Conservation (phyloP, 1,284 basidiomycete genomes). For the Fomitopsis betulina region DNA sequence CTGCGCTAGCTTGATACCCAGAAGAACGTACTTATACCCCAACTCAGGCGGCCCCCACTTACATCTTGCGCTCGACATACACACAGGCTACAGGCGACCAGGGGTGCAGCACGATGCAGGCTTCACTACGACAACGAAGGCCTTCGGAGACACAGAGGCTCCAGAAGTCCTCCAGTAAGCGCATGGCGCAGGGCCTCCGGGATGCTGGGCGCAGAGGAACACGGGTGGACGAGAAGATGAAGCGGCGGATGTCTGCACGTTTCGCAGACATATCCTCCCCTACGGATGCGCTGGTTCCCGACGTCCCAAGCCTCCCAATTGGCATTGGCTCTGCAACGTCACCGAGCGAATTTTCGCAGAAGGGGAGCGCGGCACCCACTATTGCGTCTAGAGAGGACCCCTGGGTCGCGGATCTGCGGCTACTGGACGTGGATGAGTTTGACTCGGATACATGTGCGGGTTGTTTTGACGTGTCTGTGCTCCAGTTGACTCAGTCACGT, state of each 20-base stretch:
- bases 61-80: too few species aligned
- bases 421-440: conserved; percentile 73
- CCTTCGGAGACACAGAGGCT: conserved; percentile 41
- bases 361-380: conserved; percentile 23
- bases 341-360: conserved; percentile 19
- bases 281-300: conserved; percentile 50
- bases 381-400: conserved; percentile 46
- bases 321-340: conserved; percentile 23
- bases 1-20: background rate
- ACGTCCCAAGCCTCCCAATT: conserved; percentile 42
- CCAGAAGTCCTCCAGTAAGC: conserved; percentile 18
- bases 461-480: background rate
- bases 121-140: conserved; percentile 49
- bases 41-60: too few species aligned
- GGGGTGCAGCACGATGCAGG: conserved; percentile 44
- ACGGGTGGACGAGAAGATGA: conserved; percentile 88
- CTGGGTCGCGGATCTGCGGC: conserved; percentile 48
- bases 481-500: background rate
- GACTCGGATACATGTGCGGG: conserved; percentile 78
- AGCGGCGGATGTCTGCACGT: conserved; percentile 88
- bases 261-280: conserved; percentile 79
- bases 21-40: background rate
- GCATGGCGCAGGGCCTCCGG: conserved; percentile 11
- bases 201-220: conserved; percentile 48
- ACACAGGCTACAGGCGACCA: background rate